These are phyloP conservation scores for Ochetophila trinervis DNA, from an alignment of 306 rosid species.

Conservation along the genomic window DNA sequence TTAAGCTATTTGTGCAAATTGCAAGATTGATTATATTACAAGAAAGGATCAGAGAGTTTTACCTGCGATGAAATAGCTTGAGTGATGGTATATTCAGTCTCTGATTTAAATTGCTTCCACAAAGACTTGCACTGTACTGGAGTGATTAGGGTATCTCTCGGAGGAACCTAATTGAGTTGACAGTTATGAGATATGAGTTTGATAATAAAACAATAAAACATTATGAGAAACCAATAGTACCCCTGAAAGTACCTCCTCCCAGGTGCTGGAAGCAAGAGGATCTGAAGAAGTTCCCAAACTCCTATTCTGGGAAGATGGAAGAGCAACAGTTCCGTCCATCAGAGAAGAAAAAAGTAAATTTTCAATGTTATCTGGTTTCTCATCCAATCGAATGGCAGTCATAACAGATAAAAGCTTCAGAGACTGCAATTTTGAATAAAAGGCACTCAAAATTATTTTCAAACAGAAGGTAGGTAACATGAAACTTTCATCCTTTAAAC, in stretches of 20 bases:
- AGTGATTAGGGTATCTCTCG: conserved; percentile 53
- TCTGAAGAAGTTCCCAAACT: conserved; percentile 43
- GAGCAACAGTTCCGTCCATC: conserved; percentile 45
- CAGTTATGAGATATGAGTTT: conserved; percentile 15
- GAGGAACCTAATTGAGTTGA: conserved; percentile 51
- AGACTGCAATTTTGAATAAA: conserved; percentile 43
- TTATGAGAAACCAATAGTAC: too few relatives aligned
- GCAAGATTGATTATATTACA: not conserved
- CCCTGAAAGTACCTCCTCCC: conserved; percentile 74
- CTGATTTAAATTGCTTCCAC: conserved; percentile 88
- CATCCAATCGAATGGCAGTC: conserved; percentile 87
- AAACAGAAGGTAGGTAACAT: not conserved
- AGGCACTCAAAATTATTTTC: not conserved
- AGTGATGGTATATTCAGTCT: conserved; percentile 69
- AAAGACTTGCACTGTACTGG: conserved; percentile 86
- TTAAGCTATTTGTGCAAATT: not conserved
- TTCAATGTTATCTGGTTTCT: conserved; percentile 67
- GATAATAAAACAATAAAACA: not conserved
- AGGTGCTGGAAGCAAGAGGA: conserved; percentile 78
- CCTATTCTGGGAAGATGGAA: conserved; percentile 41
- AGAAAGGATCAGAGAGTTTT: not conserved
- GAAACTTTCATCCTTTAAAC: not conserved
- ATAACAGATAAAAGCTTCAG: conserved; percentile 68
- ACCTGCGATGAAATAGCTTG: conserved; percentile 95
- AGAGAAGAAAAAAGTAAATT: conserved; percentile 47